Percentiles rank a stretch among this genome's conserved stretches.
These are phyloP conservation scores for Diaporthe aspalathi DNA, from an alignment of 2,329 filamentous ascomycete species.

Conservation along the genomic window DNA sequence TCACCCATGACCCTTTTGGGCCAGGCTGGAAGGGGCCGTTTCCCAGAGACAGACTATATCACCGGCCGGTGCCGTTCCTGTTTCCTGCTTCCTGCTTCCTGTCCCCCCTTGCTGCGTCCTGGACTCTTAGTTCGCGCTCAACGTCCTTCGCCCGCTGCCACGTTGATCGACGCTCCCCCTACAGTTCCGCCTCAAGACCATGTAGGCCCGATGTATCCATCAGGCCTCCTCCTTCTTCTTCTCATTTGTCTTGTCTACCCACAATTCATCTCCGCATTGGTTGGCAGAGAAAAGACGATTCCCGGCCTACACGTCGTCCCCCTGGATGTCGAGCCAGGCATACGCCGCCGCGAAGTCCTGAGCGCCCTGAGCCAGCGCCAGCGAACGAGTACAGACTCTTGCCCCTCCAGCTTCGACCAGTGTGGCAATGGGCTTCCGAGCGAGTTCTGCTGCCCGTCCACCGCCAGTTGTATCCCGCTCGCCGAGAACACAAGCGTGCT, in stretches of 20 bases:
- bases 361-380: constrained; percentile 6
- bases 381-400: constrained; percentile 28
- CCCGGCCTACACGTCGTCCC: background rate
- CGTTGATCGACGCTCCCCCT: constrained; percentile 31
- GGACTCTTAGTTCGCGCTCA: constrained; percentile 15
- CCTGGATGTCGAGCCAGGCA: background rate
- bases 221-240: constrained; percentile 28
- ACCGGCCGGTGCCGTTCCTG: constrained; percentile 20
- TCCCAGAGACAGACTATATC: constrained; percentile 10
- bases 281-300: background rate
- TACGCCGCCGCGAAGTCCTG: constrained; percentile 16
- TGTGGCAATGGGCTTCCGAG: constrained; percentile 36
- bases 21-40: constrained; percentile 35
- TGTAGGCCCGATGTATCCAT: constrained; percentile 39
- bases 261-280: background rate
- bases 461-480: constrained; percentile 32
- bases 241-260: constrained; percentile 24
- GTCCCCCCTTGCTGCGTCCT: constrained; percentile 17
- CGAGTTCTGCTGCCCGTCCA: constrained; percentile 35
- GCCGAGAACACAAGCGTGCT: constrained; percentile 34
- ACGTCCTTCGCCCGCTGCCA: constrained; percentile 22
- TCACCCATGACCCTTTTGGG: constrained; percentile 16
- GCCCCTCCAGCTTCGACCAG: constrained; percentile 35
- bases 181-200: constrained; percentile 22
- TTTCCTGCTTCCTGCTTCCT: constrained; percentile 22